A percentile compares a stretch with the other conserved stretches of the same genome.
Evolutionary conservation across 805 yeast genomes (phyloP).

Genomic region (Yamadazyma kitorensis): DNA sequence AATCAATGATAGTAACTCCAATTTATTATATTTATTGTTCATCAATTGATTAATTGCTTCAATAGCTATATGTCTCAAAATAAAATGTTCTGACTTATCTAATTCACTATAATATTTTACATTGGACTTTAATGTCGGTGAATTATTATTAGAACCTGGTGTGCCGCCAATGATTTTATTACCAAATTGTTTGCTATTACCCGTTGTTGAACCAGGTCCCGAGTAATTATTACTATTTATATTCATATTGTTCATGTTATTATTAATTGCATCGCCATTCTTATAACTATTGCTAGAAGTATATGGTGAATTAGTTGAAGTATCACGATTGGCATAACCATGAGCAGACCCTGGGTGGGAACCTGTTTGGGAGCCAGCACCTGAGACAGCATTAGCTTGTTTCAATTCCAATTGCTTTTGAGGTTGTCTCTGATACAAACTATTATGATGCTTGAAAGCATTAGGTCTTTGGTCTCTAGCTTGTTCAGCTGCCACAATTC

Average conservation of each 20-base stretch:
- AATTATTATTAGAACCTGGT: background rate
- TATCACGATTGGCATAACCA: too few relatives aligned
- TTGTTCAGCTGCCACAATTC: slow-evolving; percentile 96
- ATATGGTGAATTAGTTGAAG: slow-evolving; percentile 1
- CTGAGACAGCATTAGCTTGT: too few relatives aligned
- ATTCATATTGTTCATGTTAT: background rate
- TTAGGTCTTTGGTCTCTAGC: slow-evolving; percentile 92
- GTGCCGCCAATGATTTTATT: too few relatives aligned
- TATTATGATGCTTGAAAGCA: slow-evolving; percentile 79
- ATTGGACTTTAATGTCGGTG: slow-evolving; percentile 4
- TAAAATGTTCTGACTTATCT: slow-evolving; percentile 51
- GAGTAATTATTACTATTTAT: too few relatives aligned
- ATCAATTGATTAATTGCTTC: slow-evolving; percentile 43
- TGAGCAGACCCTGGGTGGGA: too few relatives aligned
- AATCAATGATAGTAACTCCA: slow-evolving; percentile 39
- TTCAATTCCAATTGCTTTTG: slow-evolving; percentile 7
- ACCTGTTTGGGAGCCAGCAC: too few relatives aligned
- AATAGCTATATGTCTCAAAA: slow-evolving; percentile 58
- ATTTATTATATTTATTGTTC: slow-evolving; percentile 22
- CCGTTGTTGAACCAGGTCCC: too few relatives aligned
- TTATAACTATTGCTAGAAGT: background rate
- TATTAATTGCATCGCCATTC: background rate
- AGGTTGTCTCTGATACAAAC: slow-evolving; percentile 33
- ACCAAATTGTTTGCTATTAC: too few relatives aligned
- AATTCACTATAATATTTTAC: slow-evolving; percentile 63